Evolutionary conservation across 83 land plant genomes (phyloP).

Genomic region (Thuja plicata): DNA sequence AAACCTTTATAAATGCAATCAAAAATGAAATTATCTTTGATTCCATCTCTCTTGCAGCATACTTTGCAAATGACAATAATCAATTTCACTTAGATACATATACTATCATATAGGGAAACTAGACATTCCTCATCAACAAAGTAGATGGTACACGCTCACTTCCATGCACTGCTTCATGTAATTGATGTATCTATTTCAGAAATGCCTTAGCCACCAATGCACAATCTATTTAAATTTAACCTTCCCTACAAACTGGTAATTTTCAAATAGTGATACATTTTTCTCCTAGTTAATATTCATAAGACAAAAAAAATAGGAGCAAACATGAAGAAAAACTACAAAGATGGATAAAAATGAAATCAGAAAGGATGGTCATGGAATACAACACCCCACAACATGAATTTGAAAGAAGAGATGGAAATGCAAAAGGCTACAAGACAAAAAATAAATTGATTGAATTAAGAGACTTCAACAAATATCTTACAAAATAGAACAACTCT

Average conservation of each 20-base stretch:
- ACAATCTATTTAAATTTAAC: neutral
- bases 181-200: neutral
- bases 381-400: too few species aligned
- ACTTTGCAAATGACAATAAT: conserved; percentile 70
- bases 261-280: too few species aligned
- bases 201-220: neutral
- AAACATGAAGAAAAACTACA: neutral
- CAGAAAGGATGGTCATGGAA: too few species aligned
- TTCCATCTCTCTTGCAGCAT: conserved; percentile 47
- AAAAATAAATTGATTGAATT: too few species aligned
- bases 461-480: too few species aligned
- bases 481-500: too few species aligned
- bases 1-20: neutral
- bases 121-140: too few species aligned
- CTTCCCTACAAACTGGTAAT: neutral
- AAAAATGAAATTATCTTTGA: neutral
- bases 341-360: too few species aligned
- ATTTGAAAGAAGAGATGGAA: too few species aligned
- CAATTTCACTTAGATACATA: neutral
- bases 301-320: neutral
- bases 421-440: too few species aligned
- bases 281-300: too few species aligned
- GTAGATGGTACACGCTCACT: neutral
- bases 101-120: neutral
- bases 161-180: neutral